Percentiles rank a stretch among this genome's conserved stretches.
These are phyloP conservation scores for Backusella macrospora DNA, from an alignment of 192 early-diverging fungal genomes.

Conservation along the genomic window DNA sequence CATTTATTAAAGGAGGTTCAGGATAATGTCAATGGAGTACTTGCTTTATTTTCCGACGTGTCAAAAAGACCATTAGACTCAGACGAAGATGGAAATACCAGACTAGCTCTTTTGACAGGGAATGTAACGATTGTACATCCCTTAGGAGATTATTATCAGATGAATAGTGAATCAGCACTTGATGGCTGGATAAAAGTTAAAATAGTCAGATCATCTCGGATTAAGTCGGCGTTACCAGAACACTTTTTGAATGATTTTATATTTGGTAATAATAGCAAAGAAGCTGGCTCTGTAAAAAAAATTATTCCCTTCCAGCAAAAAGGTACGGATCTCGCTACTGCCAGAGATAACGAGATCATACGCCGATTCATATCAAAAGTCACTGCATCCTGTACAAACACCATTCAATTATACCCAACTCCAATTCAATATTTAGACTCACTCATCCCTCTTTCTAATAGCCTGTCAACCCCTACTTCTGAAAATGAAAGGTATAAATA, in stretches of 20 bases:
- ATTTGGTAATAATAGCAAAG: conserved; percentile 6
- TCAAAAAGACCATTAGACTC: background rate
- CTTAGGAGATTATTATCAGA: conserved; percentile 14
- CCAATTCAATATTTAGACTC: conserved; percentile 6
- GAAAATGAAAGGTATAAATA: background rate
- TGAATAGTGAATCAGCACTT: background rate
- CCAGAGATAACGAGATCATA: conserved; percentile 11
- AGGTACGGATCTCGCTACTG: background rate
- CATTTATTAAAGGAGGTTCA: conserved; percentile 20
- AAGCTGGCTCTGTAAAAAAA: conserved; percentile 23
- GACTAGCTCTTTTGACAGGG: background rate
- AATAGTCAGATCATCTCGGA: conserved; percentile 1
- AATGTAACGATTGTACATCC: conserved; percentile 23
- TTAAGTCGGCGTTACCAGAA: conserved; percentile 18
- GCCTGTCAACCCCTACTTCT: background rate
- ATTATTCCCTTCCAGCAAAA: background rate
- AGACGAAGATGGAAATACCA: background rate
- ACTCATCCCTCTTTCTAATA: background rate
- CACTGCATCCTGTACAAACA: conserved; percentile 8
- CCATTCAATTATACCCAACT: conserved; percentile 8
- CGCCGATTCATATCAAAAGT: conserved; percentile 8
- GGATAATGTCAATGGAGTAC: conserved; percentile 1
- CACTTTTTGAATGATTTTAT: conserved; percentile 20
- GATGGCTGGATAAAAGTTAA: conserved; percentile 34
- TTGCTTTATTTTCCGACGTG: conserved; percentile 12